Evolutionary conservation across 2,329 filamentous ascomycete species (phyloP).

Genomic region (Pseudopyrenochaeta lycopersici): DNA sequence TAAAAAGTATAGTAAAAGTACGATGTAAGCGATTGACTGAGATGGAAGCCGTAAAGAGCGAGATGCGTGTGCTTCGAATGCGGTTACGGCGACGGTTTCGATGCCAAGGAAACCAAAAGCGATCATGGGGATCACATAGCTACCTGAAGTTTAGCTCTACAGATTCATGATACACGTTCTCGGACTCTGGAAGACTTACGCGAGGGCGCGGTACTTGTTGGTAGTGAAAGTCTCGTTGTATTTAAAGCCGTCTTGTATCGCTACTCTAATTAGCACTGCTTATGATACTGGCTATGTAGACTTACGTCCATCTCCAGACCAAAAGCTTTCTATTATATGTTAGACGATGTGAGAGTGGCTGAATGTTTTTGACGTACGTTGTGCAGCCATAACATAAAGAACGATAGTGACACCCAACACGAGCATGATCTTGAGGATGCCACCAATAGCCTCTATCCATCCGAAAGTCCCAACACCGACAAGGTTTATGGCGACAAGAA

Average conservation of each 20-base stretch:
- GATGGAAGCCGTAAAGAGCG: background rate
- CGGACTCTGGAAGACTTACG: background rate
- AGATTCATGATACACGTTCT: background rate
- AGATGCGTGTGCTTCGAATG: background rate
- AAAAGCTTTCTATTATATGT: background rate
- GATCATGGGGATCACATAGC: background rate
- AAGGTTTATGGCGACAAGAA: background rate
- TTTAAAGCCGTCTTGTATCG: background rate
- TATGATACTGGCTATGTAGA: background rate
- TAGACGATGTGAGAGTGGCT: background rate
- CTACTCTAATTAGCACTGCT: background rate
- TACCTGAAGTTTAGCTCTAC: background rate
- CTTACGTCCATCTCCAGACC: background rate
- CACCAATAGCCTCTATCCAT: background rate
- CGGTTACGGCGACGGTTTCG: background rate
- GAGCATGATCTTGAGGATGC: background rate
- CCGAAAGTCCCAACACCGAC: background rate
- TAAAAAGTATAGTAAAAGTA: background rate
- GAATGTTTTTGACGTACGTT: background rate
- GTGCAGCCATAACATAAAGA: background rate
- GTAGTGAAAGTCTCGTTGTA: background rate
- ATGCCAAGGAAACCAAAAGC: background rate
- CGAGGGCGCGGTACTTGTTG: background rate
- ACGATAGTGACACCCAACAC: background rate
- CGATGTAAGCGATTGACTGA: background rate